Evolutionary conservation across 441 rosid species (phyloP).

Genomic region (Corymbia citriodora): DNA sequence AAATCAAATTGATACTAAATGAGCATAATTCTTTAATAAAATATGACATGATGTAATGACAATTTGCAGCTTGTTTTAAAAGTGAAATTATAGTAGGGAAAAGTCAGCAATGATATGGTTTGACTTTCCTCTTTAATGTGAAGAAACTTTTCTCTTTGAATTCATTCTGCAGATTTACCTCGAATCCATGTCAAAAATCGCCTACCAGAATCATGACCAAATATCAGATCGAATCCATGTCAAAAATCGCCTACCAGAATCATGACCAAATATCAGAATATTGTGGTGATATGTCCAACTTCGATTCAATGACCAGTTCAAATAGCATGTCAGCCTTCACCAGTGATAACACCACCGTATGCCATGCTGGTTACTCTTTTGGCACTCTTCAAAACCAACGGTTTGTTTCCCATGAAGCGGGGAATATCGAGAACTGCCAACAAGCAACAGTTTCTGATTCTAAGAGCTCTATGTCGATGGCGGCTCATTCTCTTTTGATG

Average conservation of each 20-base stretch:
- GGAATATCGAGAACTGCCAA: too few species aligned
- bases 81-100: neutral
- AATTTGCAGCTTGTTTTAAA: neutral
- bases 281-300: neutral
- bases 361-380: too few species aligned
- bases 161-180: neutral
- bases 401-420: too few species aligned
- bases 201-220: neutral
- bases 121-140: neutral
- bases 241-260: neutral
- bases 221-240: neutral
- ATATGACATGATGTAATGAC: neutral
- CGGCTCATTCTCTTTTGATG: too few species aligned
- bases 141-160: neutral
- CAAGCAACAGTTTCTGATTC: too few species aligned
- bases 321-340: too few species aligned
- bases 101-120: neutral
- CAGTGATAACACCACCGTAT: too few species aligned
- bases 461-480: too few species aligned
- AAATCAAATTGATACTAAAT: neutral
- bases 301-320: too few species aligned
- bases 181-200: neutral
- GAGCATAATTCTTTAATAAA: neutral
- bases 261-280: neutral
- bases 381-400: too few species aligned